These are phyloP conservation scores for Corylus americana DNA, from an alignment of 306 rosid genomes.

Conservation along the genomic window DNA sequence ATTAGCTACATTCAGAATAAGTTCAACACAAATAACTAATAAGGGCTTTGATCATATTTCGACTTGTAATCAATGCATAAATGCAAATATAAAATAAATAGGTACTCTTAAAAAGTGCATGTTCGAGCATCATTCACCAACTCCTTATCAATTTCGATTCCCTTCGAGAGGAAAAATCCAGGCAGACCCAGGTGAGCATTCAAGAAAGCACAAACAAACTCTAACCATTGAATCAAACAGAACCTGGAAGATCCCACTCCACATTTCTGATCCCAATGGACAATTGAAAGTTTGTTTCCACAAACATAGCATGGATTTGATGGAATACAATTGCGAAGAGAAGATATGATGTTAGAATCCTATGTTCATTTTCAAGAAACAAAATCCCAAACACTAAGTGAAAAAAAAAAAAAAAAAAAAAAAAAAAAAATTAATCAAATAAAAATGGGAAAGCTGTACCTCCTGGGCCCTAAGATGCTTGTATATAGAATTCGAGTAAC, in stretches of 20 bases:
- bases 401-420: not conserved
- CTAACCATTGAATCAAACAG: not conserved
- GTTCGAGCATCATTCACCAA: not conserved
- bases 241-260: too few relatives aligned
- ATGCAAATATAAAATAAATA: too few relatives aligned
- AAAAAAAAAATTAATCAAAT: not conserved
- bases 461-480: constrained; percentile 30
- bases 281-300: too few relatives aligned
- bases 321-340: not conserved
- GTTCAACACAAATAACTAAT: too few relatives aligned
- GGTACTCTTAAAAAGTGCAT: too few relatives aligned
- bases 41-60: not conserved
- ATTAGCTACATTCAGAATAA: too few relatives aligned
- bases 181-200: not conserved
- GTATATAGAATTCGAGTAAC: constrained; percentile 19
- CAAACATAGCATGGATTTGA: too few relatives aligned
- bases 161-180: not conserved
- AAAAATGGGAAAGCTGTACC: constrained; percentile 1
- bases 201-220: not conserved
- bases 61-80: not conserved
- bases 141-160: not conserved
- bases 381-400: not conserved
- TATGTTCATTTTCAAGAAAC: not conserved
- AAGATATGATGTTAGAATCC: not conserved
- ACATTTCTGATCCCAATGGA: too few relatives aligned